phyloP scores from a whole-genome alignment of 1,284 basidiomycete species.

The Cryptococcus hybrid region DNA sequence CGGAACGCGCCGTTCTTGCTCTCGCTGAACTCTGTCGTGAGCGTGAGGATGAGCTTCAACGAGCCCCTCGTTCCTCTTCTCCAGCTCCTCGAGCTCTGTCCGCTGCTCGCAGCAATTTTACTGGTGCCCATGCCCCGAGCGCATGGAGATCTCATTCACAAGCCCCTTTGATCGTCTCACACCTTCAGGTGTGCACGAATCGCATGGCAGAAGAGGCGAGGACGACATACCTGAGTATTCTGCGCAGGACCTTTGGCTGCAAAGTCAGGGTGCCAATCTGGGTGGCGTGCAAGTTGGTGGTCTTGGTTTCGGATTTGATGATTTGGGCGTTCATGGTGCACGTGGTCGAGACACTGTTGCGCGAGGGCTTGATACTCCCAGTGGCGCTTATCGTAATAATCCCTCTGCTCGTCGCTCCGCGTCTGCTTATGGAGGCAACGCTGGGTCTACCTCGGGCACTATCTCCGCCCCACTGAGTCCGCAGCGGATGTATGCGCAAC shows the following conservation, averaged over 20 bases:
- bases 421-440: conserved; percentile 29
- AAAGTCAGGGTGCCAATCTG: conserved; percentile 42
- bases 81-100: conserved; percentile 45
- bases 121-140: conserved; percentile 8
- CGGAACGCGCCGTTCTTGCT: conserved; percentile 74
- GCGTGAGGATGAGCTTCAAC: conserved; percentile 50
- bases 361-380: conserved; percentile 25
- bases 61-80: conserved; percentile 50
- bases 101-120: conserved; percentile 30
- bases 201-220: conserved; percentile 22
- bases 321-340: conserved; percentile 9
- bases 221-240: conserved; percentile 24
- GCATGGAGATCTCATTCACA: conserved; percentile 43
- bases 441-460: conserved; percentile 35
- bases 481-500: conserved; percentile 44
- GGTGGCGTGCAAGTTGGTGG: conserved; percentile 33
- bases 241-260: conserved; percentile 47
- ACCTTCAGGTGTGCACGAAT: conserved; percentile 16
- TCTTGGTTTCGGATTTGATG: conserved; percentile 23
- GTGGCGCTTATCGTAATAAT: conserved; percentile 14
- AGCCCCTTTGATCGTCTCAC: conserved; percentile 37
- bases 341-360: conserved; percentile 31
- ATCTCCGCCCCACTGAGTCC: conserved; percentile 48
- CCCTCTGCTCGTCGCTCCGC: conserved; percentile 18
- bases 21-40: conserved; percentile 73